Evolutionary conservation across 768 basidiomycete genomes (phyloP).

Genomic region (Amanita phalloides): DNA sequence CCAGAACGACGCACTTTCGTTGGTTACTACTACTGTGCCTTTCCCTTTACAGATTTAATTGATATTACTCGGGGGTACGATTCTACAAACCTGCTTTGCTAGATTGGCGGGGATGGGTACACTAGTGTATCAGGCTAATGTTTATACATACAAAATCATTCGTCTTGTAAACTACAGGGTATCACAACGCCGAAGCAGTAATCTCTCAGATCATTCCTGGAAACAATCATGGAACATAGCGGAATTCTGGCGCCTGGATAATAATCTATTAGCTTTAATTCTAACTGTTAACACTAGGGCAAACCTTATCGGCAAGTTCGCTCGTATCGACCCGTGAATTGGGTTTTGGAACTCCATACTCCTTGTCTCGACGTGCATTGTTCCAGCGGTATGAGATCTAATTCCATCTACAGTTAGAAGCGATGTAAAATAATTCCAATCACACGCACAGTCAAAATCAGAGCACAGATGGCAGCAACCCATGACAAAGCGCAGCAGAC

Average conservation of each 20-base stretch:
- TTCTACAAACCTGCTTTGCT: too few relatives aligned
- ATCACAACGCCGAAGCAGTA: background rate
- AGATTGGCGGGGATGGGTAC: too few relatives aligned
- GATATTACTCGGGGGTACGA: too few relatives aligned
- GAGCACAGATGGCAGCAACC: conserved; percentile 40
- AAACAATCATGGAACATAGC: conserved; percentile 23
- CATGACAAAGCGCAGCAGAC: conserved; percentile 44
- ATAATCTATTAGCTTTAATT: background rate
- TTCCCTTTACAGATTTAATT: too few relatives aligned
- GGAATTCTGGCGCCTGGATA: conserved; percentile 47
- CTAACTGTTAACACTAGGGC: background rate
- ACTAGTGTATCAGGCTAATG: background rate
- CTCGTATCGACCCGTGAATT: conserved; percentile 47
- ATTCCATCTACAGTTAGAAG: background rate
- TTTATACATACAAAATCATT: background rate
- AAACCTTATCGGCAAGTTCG: conserved; percentile 56
- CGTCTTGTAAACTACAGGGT: background rate
- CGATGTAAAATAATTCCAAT: background rate
- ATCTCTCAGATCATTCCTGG: too few relatives aligned
- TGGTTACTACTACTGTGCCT: too few relatives aligned
- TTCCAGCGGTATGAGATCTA: conserved; percentile 57
- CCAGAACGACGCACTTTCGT: too few relatives aligned
- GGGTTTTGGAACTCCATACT: conserved; percentile 38
- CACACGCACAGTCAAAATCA: conserved; percentile 37
- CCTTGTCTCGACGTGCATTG: conserved; percentile 42